Percentiles rank a stretch among this genome's conserved stretches.
These are phyloP conservation scores for Tylopilus balloui DNA, from an alignment of 768 basidiomycete genomes.

Conservation along the genomic window DNA sequence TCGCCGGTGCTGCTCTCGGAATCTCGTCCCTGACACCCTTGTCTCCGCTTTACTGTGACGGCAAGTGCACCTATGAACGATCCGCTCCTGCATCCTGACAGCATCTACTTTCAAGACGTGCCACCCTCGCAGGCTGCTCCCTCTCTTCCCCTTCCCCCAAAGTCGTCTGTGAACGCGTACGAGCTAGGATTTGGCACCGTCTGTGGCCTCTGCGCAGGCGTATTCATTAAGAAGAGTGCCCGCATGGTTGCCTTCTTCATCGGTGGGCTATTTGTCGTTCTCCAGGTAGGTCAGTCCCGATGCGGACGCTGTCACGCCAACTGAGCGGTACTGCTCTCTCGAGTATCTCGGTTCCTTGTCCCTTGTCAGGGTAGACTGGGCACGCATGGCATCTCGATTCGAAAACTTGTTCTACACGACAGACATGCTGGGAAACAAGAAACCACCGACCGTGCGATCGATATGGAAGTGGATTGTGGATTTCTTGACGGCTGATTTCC, in stretches of 20 bases:
- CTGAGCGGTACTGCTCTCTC: slow-evolving; percentile 3
- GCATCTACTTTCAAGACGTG: slow-evolving; percentile 5
- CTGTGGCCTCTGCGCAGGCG: slow-evolving; percentile 82
- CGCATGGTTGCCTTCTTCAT: slow-evolving; percentile 77
- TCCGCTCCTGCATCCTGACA: slow-evolving; percentile 1
- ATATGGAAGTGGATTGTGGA: slow-evolving; percentile 66
- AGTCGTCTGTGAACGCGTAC: slow-evolving; percentile 72
- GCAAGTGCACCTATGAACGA: slow-evolving; percentile 30
- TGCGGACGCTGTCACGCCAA: neutral
- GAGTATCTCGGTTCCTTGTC: slow-evolving; percentile 79
- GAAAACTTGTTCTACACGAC: slow-evolving; percentile 67
- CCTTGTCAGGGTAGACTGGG: slow-evolving; percentile 80
- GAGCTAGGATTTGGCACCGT: slow-evolving; percentile 88
- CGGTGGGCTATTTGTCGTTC: slow-evolving; percentile 87
- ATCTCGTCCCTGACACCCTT: slow-evolving; percentile 35
- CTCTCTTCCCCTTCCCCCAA: slow-evolving; percentile 44
- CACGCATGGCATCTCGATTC: slow-evolving; percentile 56
- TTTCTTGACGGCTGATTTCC: slow-evolving; percentile 92
- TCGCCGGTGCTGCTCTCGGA: slow-evolving; percentile 44
- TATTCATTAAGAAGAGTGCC: slow-evolving; percentile 95
- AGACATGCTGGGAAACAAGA: slow-evolving; percentile 49
- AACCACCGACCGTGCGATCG: slow-evolving; percentile 59
- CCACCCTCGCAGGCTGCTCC: slow-evolving; percentile 9
- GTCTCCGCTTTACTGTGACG: slow-evolving; percentile 47
- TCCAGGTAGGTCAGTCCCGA: slow-evolving; percentile 58